A percentile compares a stretch with the other conserved stretches of the same genome.
Evolutionary conservation across 2,329 filamentous ascomycete genomes (phyloP).

Genomic region (Fusarium multiceps): DNA sequence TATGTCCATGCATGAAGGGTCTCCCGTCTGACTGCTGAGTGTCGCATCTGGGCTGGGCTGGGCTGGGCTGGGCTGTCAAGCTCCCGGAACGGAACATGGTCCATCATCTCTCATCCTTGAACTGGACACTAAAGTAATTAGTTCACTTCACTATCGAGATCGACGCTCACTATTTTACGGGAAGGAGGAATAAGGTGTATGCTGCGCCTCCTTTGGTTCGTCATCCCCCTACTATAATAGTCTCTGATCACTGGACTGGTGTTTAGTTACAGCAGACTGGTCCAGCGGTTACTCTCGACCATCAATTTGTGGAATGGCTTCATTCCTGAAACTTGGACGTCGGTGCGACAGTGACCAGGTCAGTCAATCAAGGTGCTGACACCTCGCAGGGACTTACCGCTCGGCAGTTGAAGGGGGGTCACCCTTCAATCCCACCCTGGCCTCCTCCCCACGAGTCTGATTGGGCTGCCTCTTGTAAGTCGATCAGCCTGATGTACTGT

Average conservation of each 20-base stretch:
- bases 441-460: slow-evolving; percentile 8
- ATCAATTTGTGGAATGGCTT: not conserved
- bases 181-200: slow-evolving; percentile 31
- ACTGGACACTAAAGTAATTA: slow-evolving; percentile 11
- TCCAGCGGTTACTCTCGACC: slow-evolving; percentile 14
- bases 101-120: slow-evolving; percentile 21
- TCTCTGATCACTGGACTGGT: too few relatives aligned
- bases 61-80: slow-evolving; percentile 23
- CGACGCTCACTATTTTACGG: slow-evolving; percentile 24
- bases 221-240: slow-evolving; percentile 16
- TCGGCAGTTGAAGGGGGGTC: slow-evolving; percentile 36
- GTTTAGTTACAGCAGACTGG: too few relatives aligned
- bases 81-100: not conserved
- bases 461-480: slow-evolving; percentile 4
- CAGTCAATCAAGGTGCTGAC: slow-evolving; percentile 41
- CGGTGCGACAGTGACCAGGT: slow-evolving; percentile 22
- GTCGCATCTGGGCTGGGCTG: slow-evolving; percentile 22
- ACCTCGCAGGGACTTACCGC: slow-evolving; percentile 35
- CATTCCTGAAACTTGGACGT: slow-evolving; percentile 38
- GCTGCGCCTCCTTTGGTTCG: slow-evolving; percentile 37
- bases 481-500: slow-evolving; percentile 6
- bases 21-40: slow-evolving; percentile 15
- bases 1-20: slow-evolving; percentile 27
- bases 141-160: slow-evolving; percentile 33
- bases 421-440: slow-evolving; percentile 2